Conservation (phyloP, 768 basidiomycete genomes). For the Trametes sanguinea region DNA sequence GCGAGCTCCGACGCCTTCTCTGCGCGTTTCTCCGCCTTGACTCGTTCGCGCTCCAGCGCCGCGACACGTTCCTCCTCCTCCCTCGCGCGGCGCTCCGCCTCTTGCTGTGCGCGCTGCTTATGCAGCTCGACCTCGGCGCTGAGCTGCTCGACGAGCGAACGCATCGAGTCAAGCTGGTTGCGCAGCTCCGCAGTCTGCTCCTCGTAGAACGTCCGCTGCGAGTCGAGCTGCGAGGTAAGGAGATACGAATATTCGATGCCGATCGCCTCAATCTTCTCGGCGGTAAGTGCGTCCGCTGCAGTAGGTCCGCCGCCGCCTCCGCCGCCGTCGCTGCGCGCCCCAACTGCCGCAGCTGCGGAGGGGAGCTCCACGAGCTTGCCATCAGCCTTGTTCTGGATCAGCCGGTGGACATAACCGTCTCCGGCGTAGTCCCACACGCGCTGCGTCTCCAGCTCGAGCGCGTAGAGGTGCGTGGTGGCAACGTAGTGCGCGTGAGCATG, state of each 20-base stretch:
- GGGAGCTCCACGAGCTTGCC: slow-evolving; percentile 95
- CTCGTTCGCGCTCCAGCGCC: slow-evolving; percentile 55
- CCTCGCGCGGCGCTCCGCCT: slow-evolving; percentile 32
- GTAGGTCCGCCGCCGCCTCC: slow-evolving; percentile 72
- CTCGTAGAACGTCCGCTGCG: slow-evolving; percentile 89
- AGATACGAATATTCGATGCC: slow-evolving; percentile 96
- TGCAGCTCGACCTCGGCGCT: slow-evolving; percentile 35
- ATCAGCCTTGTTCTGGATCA: slow-evolving; percentile 94
- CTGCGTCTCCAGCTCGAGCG: slow-evolving; percentile 94
- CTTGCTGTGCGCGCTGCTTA: slow-evolving; percentile 37
- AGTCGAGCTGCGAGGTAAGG: slow-evolving; percentile 88
- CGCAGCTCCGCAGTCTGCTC: slow-evolving; percentile 64
- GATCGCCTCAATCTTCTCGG: slow-evolving; percentile 96
- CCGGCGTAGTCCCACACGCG: slow-evolving; percentile 98
- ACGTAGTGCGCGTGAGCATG: slow-evolving; percentile 94
- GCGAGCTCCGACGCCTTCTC: slow-evolving; percentile 67
- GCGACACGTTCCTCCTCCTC: slow-evolving; percentile 51
- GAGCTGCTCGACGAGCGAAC: slow-evolving; percentile 51
- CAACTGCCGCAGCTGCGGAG: slow-evolving; percentile 73
- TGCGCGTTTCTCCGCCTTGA: slow-evolving; percentile 59
- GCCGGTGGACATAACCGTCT: slow-evolving; percentile 94
- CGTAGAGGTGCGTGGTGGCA: slow-evolving; percentile 87
- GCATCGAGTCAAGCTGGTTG: slow-evolving; percentile 54
- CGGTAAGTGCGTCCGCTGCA: slow-evolving; percentile 79
- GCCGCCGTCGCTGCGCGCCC: slow-evolving; percentile 49